A percentile compares a stretch with the other conserved stretches of the same genome.
Evolutionary conservation across 176 grass and related monocot genomes (phyloP).

Genomic region (Cenchrus purpureus): DNA sequence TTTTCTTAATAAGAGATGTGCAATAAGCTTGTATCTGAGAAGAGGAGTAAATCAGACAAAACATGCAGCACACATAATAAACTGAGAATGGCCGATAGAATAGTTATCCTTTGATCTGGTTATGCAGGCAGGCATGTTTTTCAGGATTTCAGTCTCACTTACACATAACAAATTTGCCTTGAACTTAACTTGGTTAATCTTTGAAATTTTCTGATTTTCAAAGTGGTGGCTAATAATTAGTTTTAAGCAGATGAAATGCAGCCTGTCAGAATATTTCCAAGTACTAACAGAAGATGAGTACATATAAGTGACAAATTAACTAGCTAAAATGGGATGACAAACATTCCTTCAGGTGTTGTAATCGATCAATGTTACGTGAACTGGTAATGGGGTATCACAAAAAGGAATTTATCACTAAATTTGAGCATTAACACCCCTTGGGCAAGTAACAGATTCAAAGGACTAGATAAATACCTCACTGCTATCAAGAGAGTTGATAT

Average conservation of each 20-base stretch:
- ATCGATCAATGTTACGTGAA: not conserved
- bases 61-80: constrained; percentile 6
- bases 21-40: constrained; percentile 65
- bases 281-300: not conserved
- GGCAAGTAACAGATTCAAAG: constrained; percentile 4
- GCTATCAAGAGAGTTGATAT: constrained; percentile 53
- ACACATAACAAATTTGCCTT: not conserved
- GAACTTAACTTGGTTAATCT: constrained; percentile 14
- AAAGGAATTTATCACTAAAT: constrained; percentile 7
- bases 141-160: not conserved
- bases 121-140: constrained; percentile 1
- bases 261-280: not conserved
- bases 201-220: not conserved
- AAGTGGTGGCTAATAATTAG: not conserved
- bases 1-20: constrained; percentile 68
- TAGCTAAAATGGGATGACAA: not conserved
- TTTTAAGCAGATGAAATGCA: not conserved
- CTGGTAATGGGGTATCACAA: not conserved
- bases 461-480: constrained; percentile 56
- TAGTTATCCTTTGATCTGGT: constrained; percentile 5
- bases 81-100: not conserved
- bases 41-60: constrained; percentile 23
- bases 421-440: not conserved
- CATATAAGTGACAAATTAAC: not conserved
- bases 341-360: not conserved